Evolutionary conservation across 768 basidiomycete genomes (phyloP), one percentile per base, ranked within the genome.

Genomic region (Hygrophorus pudorinus): DNA sequence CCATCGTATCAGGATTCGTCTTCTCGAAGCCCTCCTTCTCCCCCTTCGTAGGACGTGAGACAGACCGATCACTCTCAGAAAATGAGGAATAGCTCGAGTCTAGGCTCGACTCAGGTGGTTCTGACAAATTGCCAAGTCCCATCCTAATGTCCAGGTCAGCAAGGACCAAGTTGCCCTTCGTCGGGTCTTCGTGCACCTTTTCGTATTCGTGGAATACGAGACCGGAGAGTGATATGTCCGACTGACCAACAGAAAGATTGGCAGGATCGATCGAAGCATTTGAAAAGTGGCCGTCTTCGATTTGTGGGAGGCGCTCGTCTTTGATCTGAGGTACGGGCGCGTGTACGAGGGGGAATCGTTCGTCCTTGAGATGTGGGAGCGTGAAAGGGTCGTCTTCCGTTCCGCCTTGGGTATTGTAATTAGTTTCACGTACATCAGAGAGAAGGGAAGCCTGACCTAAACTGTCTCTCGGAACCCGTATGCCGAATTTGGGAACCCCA

Each of bases 401-500:
- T 53, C 49, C 14, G 32, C 14, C 31, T 50, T 41, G 16, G 46
- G 24, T 24, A 24, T 24, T 24, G 31, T 10, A 36, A 51, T 56
- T 45, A 20, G 42, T 41, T 37, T 40, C 32, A 39, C 32, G 38
- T 44, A 47, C 7, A 5, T 34, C 32, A 32, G 30, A n/a, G 12
- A 41, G 24, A 28, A 33, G 44, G 18, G 42, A 50, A 24, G 7
- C 7, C 24, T 24, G 4, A 24, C 24, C 24, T 24, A 24, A 24
- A 7, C 24, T 38, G 60, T 59, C 59, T 41, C 52, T 37, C 14
- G 53, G 51, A 20, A 35, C 33, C 33, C 9, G n/a, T 35, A 35
- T 17, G 17, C 9, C 33, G 38, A 66, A 65, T 37, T 50, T 56
- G 3, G 65, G 65, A 42, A 67, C 54, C 31, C 65, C n/a, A n/a